These are phyloP conservation scores for Biscogniauxia sp. DNA, from an alignment of 2,329 filamentous ascomycete genomes.

Conservation along the genomic window DNA sequence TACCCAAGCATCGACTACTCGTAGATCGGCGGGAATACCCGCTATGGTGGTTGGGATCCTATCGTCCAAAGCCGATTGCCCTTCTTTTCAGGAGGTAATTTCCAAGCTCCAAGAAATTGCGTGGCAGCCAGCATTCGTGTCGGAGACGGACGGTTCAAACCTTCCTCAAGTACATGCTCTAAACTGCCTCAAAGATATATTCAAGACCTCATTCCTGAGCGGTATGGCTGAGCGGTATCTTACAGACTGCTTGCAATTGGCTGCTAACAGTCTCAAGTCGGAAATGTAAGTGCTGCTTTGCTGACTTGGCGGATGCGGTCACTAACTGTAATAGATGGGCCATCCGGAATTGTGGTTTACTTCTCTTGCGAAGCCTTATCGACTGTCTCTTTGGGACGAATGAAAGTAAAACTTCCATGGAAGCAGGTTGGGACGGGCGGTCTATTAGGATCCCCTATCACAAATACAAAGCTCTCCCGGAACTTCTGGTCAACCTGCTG, in stretches of 20 bases:
- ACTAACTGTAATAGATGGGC: slow-evolving; percentile 64
- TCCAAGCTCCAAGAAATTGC: slow-evolving; percentile 60
- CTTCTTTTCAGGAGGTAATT: slow-evolving; percentile 66
- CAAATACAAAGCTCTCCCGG: slow-evolving; percentile 64
- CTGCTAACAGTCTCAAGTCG: slow-evolving; percentile 74
- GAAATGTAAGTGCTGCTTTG: slow-evolving; percentile 57
- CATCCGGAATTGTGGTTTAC: slow-evolving; percentile 87
- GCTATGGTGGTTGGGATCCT: slow-evolving; percentile 81
- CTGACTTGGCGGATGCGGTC: not conserved
- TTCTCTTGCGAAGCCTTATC: slow-evolving; percentile 83
- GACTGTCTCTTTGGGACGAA: slow-evolving; percentile 74
- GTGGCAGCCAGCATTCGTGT: slow-evolving; percentile 48
- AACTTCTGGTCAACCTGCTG: slow-evolving; percentile 63
- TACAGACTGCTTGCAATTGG: slow-evolving; percentile 72
- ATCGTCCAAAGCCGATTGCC: slow-evolving; percentile 57
- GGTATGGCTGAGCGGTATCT: slow-evolving; percentile 72
- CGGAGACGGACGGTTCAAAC: slow-evolving; percentile 61
- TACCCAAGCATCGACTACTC: slow-evolving; percentile 76
- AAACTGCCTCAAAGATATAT: slow-evolving; percentile 90
- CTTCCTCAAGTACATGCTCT: slow-evolving; percentile 91
- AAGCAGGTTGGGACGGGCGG: slow-evolving; percentile 61
- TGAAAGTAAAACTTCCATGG: slow-evolving; percentile 64
- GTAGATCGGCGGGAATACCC: slow-evolving; percentile 88
- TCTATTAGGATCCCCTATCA: slow-evolving; percentile 67
- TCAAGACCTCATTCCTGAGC: slow-evolving; percentile 76